Evolutionary conservation across 2,329 filamentous ascomycete genomes (phyloP), one percentile per base, ranked within the genome.

Genomic region (Aureobasidium uvarum): DNA sequence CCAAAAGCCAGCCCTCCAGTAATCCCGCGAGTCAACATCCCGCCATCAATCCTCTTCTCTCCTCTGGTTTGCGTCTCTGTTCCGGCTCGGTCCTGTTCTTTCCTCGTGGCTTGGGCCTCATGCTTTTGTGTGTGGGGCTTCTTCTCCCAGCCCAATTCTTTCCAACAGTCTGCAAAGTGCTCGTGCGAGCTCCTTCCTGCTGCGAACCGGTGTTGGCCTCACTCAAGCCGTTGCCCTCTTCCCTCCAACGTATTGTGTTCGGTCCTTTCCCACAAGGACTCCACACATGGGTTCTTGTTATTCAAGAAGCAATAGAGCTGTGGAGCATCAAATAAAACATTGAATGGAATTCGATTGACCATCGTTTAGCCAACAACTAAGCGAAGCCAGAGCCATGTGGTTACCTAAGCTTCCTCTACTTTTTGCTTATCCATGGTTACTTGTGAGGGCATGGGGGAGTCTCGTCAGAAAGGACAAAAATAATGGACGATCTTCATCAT

Each of bases 301-400:
- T 58, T 33, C 39, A 58, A 58, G 25, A 55, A 58, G 10, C 39
- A 58, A 58, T 58, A 58, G 20, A 58, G 8, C 54, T 31, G 54
- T 58, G 54, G 54, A 58, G 54, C 54, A 58, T 45, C 54, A 58
- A 58, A 58, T 58, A 33, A 58, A 58, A 58, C 54, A 43, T 23
- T 45, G 14, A 33, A 58, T 45, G 8, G 39, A 20, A 25, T 20
- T 14, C 36, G 31, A 28, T 23, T 45, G 54, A n/a, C 43, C 31
- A 31, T 33, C 39, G 10, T 8, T 58, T 25, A 41, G 43, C 20
- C 54, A 25, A 45, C 20, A 25, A 45, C 20, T 28, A 58, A 56
- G 52, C 52, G 52, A 41, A n/a, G 14, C 20, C 31, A 36, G 41
- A 38, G 14, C 50, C n/a, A 38, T 39, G 36, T 39, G n/a, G 20